These are phyloP conservation scores for Saussurea involucrata DNA, from an alignment of 129 eudicot genomes.

Conservation along the genomic window DNA sequence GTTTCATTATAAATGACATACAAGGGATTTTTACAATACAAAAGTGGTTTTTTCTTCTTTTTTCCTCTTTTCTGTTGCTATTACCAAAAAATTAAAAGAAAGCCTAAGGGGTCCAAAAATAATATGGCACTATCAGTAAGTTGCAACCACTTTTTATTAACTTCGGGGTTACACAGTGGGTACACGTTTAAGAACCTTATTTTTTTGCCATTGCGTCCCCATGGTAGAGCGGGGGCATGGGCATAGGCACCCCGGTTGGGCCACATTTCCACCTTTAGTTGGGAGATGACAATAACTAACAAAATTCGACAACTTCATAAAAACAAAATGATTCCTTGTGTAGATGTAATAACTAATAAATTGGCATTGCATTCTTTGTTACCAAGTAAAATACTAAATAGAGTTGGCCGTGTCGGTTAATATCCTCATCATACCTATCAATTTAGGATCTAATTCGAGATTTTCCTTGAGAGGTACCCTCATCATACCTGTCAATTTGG, in stretches of 20 bases:
- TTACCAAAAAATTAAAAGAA: background rate
- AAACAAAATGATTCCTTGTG: background rate
- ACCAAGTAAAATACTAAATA: background rate
- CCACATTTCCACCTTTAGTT: background rate
- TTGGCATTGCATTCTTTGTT: background rate
- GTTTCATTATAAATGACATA: background rate
- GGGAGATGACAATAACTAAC: background rate
- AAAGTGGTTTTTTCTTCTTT: background rate
- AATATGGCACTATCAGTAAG: background rate
- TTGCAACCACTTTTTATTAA: background rate
- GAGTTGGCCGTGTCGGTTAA: background rate
- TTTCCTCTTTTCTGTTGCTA: background rate
- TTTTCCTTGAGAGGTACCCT: no score
- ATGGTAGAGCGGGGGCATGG: background rate
- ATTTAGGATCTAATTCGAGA: no score
- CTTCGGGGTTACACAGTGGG: background rate
- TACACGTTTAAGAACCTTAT: background rate
- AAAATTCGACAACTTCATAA: background rate
- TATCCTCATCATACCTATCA: background rate
- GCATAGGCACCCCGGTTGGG: background rate
- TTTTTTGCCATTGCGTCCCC: no score
- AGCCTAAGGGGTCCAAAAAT: background rate
- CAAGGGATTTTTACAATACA: background rate
- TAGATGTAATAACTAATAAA: slow-evolving; percentile 3
- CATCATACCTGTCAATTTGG: no score